phyloP scores from a whole-genome alignment of 768 basidiomycete genomes.

The Mycena sanguinolenta region DNA sequence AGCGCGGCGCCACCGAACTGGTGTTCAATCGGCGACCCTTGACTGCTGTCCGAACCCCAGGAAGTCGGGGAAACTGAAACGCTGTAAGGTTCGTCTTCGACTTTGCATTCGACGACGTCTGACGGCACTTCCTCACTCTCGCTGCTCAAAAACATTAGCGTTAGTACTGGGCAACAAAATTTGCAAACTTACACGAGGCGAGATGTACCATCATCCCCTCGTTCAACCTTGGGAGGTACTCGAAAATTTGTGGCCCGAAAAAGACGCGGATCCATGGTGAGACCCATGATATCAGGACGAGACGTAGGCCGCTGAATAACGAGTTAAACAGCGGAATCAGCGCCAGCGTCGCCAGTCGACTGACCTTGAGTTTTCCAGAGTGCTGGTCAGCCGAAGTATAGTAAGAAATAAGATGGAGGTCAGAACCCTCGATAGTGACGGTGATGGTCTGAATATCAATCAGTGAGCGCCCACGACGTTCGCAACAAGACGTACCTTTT shows the following conservation, averaged over 20 bases:
- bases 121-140: slow-evolving; percentile 57
- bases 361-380: slow-evolving; percentile 71
- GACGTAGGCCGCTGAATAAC: slow-evolving; percentile 69
- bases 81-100: slow-evolving; percentile 61
- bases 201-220: slow-evolving; percentile 76
- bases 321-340: slow-evolving; percentile 22
- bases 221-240: slow-evolving; percentile 84
- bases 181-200: slow-evolving; percentile 69
- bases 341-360: slow-evolving; percentile 27
- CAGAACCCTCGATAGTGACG: slow-evolving; percentile 81
- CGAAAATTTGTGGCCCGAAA: slow-evolving; percentile 87
- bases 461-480: slow-evolving; percentile 15
- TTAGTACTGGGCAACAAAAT: slow-evolving; percentile 5
- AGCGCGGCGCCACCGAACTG: slow-evolving; percentile 48
- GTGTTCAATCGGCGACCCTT: slow-evolving; percentile 52
- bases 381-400: slow-evolving; percentile 85
- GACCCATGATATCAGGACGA: slow-evolving; percentile 76
- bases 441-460: slow-evolving; percentile 78
- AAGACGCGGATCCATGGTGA: slow-evolving; percentile 82
- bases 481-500: slow-evolving; percentile 65
- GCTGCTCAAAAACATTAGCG: slow-evolving; percentile 39
- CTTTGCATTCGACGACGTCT: slow-evolving; percentile 61
- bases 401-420: slow-evolving; percentile 88
- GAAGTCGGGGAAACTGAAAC: slow-evolving; percentile 52
- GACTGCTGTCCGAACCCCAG: slow-evolving; percentile 41